Evolutionary conservation across 352 stramenopile genomes (phyloP).

Genomic region (Phytophthora sp.): DNA sequence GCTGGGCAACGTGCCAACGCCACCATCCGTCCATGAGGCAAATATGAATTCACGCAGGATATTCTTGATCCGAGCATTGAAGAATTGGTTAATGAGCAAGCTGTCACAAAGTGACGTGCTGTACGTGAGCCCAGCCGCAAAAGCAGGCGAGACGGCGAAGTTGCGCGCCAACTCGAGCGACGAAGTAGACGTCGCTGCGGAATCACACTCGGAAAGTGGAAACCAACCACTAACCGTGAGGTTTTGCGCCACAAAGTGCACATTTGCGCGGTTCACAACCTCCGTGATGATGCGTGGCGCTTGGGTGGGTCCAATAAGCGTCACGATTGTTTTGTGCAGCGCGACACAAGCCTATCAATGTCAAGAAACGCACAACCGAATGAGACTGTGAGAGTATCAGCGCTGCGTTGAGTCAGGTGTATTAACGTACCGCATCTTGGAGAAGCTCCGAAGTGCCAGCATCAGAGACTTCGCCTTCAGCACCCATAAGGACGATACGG

Average conservation of each 20-base stretch:
- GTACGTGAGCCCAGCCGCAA: slow-evolving; percentile 81
- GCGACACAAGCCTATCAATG: slow-evolving; percentile 58
- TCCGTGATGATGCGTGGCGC: slow-evolving; percentile 79
- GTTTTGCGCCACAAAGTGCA: slow-evolving; percentile 85
- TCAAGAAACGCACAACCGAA: slow-evolving; percentile 5
- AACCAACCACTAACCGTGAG: slow-evolving; percentile 79
- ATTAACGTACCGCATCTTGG: slow-evolving; percentile 74
- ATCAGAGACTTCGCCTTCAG: slow-evolving; percentile 64
- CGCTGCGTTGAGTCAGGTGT: too few species aligned
- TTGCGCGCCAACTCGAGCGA: slow-evolving; percentile 64
- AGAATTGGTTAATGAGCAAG: slow-evolving; percentile 88
- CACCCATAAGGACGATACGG: slow-evolving; percentile 79
- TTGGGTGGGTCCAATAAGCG: slow-evolving; percentile 55
- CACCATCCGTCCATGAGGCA: slow-evolving; percentile 72
- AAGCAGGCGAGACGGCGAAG: slow-evolving; percentile 74
- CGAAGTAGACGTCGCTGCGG: slow-evolving; percentile 39
- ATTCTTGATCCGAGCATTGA: slow-evolving; percentile 87
- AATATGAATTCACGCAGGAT: slow-evolving; percentile 88
- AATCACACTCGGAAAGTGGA: slow-evolving; percentile 37
- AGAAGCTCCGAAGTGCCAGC: slow-evolving; percentile 68
- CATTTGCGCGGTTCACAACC: slow-evolving; percentile 77
- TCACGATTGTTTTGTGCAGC: slow-evolving; percentile 79
- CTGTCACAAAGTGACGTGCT: slow-evolving; percentile 86
- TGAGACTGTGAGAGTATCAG: too few species aligned
- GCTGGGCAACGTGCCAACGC: slow-evolving; percentile 24